Evolutionary conservation across 139 green algal species (phyloP).

Genomic region (Chlamydomonas sphaeroides): DNA sequence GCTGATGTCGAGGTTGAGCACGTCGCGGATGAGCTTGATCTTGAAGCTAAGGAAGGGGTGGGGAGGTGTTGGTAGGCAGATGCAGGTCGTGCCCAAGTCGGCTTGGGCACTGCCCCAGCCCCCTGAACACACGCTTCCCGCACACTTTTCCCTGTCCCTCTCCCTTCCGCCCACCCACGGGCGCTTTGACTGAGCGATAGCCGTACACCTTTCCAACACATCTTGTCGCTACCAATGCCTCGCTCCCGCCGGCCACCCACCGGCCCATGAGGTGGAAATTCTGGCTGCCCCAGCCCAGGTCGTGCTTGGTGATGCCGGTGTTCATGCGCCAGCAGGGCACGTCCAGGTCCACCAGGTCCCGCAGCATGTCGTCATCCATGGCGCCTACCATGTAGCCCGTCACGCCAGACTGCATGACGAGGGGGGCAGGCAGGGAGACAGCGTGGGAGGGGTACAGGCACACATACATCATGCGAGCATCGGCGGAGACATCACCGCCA

Average conservation of each 20-base stretch:
- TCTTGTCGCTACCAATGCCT: too few species aligned
- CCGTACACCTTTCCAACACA: too few species aligned
- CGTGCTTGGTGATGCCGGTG: constrained; percentile 53
- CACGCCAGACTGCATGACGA: constrained; percentile 28
- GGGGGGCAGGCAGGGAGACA: neutral
- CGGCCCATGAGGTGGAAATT: constrained; percentile 61
- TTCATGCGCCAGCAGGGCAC: constrained; percentile 58
- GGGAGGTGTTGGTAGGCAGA: too few species aligned
- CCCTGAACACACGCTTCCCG: too few species aligned
- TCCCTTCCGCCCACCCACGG: too few species aligned
- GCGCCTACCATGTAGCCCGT: constrained; percentile 73
- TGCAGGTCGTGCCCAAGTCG: too few species aligned
- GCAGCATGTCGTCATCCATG: constrained; percentile 87
- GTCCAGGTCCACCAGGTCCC: constrained; percentile 56
- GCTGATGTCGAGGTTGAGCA: constrained; percentile 43
- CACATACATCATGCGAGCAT: too few species aligned
- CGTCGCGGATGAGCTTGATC: constrained; percentile 48
- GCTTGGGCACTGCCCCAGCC: neutral
- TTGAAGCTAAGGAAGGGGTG: constrained; percentile 16
- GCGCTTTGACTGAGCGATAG: too few species aligned
- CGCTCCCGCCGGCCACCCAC: too few species aligned
- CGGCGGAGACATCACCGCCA: too few species aligned
- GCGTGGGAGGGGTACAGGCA: too few species aligned
- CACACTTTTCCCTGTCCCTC: too few species aligned
- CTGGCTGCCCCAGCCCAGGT: constrained; percentile 57